Base-by-base conservation (phyloP, 2,329 filamentous ascomycete genomes). In the Kalaharituber pfeilii region DNA sequence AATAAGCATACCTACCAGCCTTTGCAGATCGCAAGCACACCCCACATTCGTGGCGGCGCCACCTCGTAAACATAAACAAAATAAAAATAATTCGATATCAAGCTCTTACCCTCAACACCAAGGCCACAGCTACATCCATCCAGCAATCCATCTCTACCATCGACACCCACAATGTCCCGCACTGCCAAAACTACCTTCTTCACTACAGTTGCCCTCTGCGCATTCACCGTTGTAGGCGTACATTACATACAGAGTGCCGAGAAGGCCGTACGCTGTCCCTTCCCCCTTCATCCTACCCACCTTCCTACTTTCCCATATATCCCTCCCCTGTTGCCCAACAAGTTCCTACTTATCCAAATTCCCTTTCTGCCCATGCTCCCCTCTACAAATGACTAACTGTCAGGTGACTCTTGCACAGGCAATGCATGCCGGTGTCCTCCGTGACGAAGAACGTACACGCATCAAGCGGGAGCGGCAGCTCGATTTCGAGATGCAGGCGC, bases 371-470 rank as follows among this genome's bases (percentile, higher is more conserved):
- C 42, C 55, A 61, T 52, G 29, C 45, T 56, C 49, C 8, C 24
- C 28, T 51, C 52, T 27, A 9, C 36, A 44, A 59, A 70, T 29
- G 45, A 15, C 8, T 5, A 26, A 22, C 15, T 13, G n/a, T 15
- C 47, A 25, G 39, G 28, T 56, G 27, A 53, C 52, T 15, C 24
- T 39, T 8, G n/a, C 33, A 25, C 59, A 89, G 91, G 84, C 86
- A 55, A 98, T 98, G 91, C 91, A 98, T 66, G 79, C 83, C 62
- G 91, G 91, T 45, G 91, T 98, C 42, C 73, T 96, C 60, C 84
- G 89, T 60, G 91, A 98, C 66, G 84, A 95, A 75, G 89, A 96
- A 66, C 86, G 93, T 66, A 88, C 94, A 67, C 80, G 84, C 47
- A 68, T 95, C 61, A 95, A 95, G 71, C 77, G 79, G 61, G 91